phyloP scores from a whole-genome alignment of 1,284 basidiomycete genomes.

The Polyporus tsugae region DNA sequence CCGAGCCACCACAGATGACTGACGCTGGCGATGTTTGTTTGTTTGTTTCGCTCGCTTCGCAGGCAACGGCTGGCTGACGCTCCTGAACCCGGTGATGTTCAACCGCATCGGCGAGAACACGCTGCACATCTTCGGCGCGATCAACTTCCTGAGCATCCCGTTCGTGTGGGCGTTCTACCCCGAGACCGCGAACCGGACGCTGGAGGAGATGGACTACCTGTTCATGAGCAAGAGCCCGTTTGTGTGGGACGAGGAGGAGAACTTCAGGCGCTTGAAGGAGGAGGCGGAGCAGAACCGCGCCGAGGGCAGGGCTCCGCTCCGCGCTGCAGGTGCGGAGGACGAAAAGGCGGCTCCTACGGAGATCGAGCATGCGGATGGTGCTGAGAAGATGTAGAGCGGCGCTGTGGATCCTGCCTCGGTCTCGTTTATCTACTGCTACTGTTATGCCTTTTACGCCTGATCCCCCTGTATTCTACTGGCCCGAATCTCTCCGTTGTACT shows the following conservation, averaged over 20 bases:
- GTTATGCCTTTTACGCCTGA: background rate
- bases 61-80: constrained; percentile 44
- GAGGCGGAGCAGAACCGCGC: constrained; percentile 31
- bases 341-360: constrained; percentile 1
- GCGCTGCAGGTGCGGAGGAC: constrained; percentile 10
- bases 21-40: background rate
- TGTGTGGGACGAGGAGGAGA: constrained; percentile 54
- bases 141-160: constrained; percentile 57
- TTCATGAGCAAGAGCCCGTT: constrained; percentile 56
- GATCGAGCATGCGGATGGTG: background rate
- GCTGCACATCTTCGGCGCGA: constrained; percentile 54
- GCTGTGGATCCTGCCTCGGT: background rate
- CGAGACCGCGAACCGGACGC: constrained; percentile 59
- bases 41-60: constrained; percentile 4
- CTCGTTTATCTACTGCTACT: background rate
- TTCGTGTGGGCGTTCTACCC: constrained; percentile 60
- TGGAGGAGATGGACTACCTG: constrained; percentile 60
- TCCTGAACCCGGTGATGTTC: constrained; percentile 49
- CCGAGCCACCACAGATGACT: background rate
- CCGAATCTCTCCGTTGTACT: background rate
- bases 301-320: constrained; percentile 19
- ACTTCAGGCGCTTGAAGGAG: constrained; percentile 44
- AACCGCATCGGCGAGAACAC: constrained; percentile 47
- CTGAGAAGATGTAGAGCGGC: constrained; percentile 1
- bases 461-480: background rate